Base-by-base conservation (phyloP, 257 asterid species). In the Nyctanthes arbortristis region DNA sequence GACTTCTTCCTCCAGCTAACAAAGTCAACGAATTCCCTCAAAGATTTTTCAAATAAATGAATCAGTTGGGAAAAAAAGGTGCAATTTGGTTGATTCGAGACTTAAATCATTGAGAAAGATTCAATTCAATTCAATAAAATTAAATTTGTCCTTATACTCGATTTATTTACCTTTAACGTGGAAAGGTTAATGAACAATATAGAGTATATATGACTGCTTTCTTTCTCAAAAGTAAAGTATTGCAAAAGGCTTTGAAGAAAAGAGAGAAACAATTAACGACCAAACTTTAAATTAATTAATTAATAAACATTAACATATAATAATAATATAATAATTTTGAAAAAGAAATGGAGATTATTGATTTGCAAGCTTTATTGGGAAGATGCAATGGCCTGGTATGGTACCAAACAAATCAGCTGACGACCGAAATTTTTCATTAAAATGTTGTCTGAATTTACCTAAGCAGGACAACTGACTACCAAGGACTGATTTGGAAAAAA, bases 391-490 rank as follows among this genome's bases (percentile, higher is more conserved):
- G n/a, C n/a, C 8, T 49, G 4, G 4, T 49, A 24, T 6, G 29
- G 58, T 29, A 49, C 58, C 29, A 49, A 49, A 49, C n/a, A 18
- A 49, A 7, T n/a, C 58, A 49, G 7, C 4, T 18, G 3, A 5
- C 68, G 65, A 63, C 56, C 66, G 61, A 74, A 54, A 56, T 39
- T 65, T 33, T 37, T 73, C 72, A 74, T 66, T 70, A 27, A 70
- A 74, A 65, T 74, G 79, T 12, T 55, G 72, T 55, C 71, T 75
- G 75, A 59, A 74, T 61, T 37, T 67, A 76, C 61, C 35, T 66
- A 5, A 61, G 75, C 75, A 75, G 35, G 27, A 8, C 69, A 72
- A 59, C 68, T 72, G 79, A 72, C 2, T 7, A 0, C 79, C 52
- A 61, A 67, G 71, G 76, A 40, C 65, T 67, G 69, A 64, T 67